Evolutionary conservation across 495 filamentous ascomycete species (phyloP), one percentile per base, ranked within the genome.

Genomic region (Talaromyces ruber): DNA sequence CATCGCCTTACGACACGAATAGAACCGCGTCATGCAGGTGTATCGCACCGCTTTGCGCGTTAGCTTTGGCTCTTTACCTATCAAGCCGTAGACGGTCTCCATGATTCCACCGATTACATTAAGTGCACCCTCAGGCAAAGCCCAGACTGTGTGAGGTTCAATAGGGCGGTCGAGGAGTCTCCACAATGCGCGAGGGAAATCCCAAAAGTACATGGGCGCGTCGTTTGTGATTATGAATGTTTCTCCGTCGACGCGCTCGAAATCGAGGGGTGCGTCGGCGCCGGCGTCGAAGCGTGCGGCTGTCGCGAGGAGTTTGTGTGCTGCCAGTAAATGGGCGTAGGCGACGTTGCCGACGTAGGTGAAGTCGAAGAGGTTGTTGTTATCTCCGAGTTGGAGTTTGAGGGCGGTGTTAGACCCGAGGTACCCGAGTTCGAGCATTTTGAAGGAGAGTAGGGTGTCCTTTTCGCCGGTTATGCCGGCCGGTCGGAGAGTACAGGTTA

Each of bases 211-310:
- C 24, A 96, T 79, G 0, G 94, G 94, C 59, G 82, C 79, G 68
- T 89, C 93, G 72, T 98, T 98, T 63, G 94, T 98, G 73, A 98
- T 87, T 72, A 97, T 84, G 83, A 98, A 98, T 24, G 89, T 88
- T 72, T 98, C 92, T 43, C 94, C 94, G 69, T 97, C 94, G 12
- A 97, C 90, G 28, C 80, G 81, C 74, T 95, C 91, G 68, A 86
- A 75, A 71, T 90, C 86, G 25, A 93, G 79, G 9, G 88, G 85
- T 14, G 77, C 76, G 45, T 78, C 82, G 37, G 79, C 72, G 45
- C 83, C 72, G 29, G 79, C 73, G 58, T 84, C 74, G 12, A 82
- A 82, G 52, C 77, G 71, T 22, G 75, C 72, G 53, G 81, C 72
- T 9, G 79, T 81, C 2, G 77, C 73, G 34, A 96, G 76, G 14